These are phyloP conservation scores for maize (Zea mays) DNA, from an alignment of 176 grass and related monocot species.

Conservation along the genomic window DNA sequence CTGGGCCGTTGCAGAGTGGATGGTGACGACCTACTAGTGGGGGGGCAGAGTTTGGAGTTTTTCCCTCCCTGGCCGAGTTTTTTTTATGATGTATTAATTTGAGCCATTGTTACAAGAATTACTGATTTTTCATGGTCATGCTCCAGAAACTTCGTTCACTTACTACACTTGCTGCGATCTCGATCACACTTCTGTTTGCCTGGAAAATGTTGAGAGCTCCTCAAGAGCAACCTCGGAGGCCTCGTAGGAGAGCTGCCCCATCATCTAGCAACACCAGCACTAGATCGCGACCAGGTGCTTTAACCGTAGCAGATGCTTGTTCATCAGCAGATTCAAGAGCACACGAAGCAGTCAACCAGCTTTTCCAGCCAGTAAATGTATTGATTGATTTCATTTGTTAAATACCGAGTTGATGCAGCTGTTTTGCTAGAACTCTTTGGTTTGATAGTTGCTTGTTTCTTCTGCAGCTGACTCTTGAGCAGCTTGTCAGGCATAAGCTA, in stretches of 20 bases:
- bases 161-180: conserved; percentile 84
- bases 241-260: conserved; percentile 50
- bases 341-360: conserved; percentile 77
- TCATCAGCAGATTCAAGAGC: conserved; percentile 84
- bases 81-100: conserved; percentile 19
- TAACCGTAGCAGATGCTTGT: conserved; percentile 59
- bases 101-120: not conserved
- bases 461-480: conserved; percentile 87
- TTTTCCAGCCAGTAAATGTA: conserved; percentile 97
- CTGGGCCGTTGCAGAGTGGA: too few relatives aligned
- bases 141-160: conserved; percentile 83
- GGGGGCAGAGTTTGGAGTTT: too few relatives aligned
- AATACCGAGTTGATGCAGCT: conserved; percentile 10
- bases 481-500: conserved; percentile 97
- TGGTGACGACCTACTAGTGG: too few relatives aligned
- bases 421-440: not conserved
- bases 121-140: conserved; percentile 39
- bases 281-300: conserved; percentile 55
- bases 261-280: conserved; percentile 60
- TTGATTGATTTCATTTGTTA: conserved; percentile 31
- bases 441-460: conserved; percentile 42
- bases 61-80: too few relatives aligned
- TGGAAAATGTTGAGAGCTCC: conserved; percentile 90
- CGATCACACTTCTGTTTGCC: conserved; percentile 74
- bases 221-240: conserved; percentile 73